Base-by-base conservation (phyloP, 2,329 filamentous ascomycete genomes). In the Nemania bipapillata region DNA sequence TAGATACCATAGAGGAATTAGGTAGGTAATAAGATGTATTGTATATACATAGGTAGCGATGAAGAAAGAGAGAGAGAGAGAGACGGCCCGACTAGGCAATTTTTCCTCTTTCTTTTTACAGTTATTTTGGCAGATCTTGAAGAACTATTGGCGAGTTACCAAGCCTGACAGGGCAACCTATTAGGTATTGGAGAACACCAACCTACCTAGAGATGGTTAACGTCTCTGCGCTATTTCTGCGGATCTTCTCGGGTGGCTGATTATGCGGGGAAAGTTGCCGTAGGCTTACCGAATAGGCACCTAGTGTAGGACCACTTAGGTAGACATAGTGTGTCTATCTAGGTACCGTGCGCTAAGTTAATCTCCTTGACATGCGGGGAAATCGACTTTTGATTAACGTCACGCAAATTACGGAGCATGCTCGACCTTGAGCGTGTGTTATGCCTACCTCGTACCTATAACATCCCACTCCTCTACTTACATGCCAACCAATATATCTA, bases 191-290 rank as follows among this genome's bases (percentile, higher is more conserved):
- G 40, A n/a, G 40, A 45, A 45, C 3, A 45, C 3, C 15, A 2
- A 45, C 17, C 40, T 45, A n/a, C 17, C 40, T 15, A 8, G 50
- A 32, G 28, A 15, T 32, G 32, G 20, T 42, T 50, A 28, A 50
- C 22, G 47, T 9, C 40, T 4, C 40, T 54, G 22, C 22, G 40
- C 40, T 54, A 58, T 53, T 24, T 24, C 47, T 32, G 35, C 22
- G 63, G 35, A 58, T 53, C 28, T 32, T 42, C n/a, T 20, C n/a
- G 35, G 63, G 40, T 45, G 40, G 55, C 49, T 28, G 37, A 22
- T 54, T 45, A 35, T 70, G 64, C 65, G 67, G 68, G 57, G 68
- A 45, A 65, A n/a, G 56, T 57, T 53, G 64, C 68, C 64, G 52
- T 26, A 57, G 52, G 60, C 58, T 50, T 65, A 55, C 60, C 60